These are phyloP conservation scores for grape (Vitis vinifera) DNA, from an alignment of 164 flowering plant species.

Conservation along the genomic window ASM3070453v1 NC_081819.1:18552001-18552500, in stretches of 20 bases:
- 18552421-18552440: slow-evolving; percentile 7
- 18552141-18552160: slow-evolving; percentile 17
- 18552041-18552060: background rate
- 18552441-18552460: slow-evolving; percentile 4
- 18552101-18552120: slow-evolving; percentile 21
- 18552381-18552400: slow-evolving; percentile 18
- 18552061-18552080: slow-evolving; percentile 14
- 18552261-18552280: slow-evolving; percentile 5
- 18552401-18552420: background rate
- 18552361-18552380: slow-evolving; percentile 4
- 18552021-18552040: background rate
- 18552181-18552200: slow-evolving; percentile 17
- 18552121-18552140: slow-evolving; percentile 18
- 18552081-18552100: slow-evolving; percentile 18
- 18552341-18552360: slow-evolving; percentile 27
- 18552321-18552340: slow-evolving; percentile 21
- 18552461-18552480: slow-evolving; percentile 2
- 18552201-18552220: slow-evolving; percentile 7
- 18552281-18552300: slow-evolving; percentile 15
- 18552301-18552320: slow-evolving; percentile 7
- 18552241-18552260: slow-evolving; percentile 8
- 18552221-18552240: slow-evolving; percentile 8
- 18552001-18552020: background rate
- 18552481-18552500: slow-evolving; percentile 8
- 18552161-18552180: slow-evolving; percentile 16